These are phyloP conservation scores for Hapsidospora chrysogenum DNA, from an alignment of 495 filamentous ascomycete species.

Conservation along the genomic window DNA sequence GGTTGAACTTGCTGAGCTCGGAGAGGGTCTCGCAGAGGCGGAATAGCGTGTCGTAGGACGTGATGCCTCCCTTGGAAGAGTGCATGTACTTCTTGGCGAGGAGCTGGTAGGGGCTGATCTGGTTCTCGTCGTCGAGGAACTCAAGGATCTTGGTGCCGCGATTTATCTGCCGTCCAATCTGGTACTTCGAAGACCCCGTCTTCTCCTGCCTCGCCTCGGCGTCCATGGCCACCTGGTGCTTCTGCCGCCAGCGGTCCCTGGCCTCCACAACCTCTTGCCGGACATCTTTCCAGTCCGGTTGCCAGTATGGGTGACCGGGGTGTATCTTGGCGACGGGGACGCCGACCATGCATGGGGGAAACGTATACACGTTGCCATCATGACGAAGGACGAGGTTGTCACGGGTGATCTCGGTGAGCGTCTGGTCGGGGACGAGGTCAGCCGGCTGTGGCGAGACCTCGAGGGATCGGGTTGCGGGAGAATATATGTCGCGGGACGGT, in stretches of 20 bases:
- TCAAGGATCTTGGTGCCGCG: constrained; percentile 23
- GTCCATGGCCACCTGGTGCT: constrained; percentile 12
- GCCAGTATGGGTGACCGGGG: constrained; percentile 26
- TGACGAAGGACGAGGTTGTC: constrained; percentile 17
- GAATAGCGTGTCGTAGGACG: constrained; percentile 30
- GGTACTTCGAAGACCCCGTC: constrained; percentile 10
- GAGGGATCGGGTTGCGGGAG: neutral
- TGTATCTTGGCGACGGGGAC: constrained; percentile 27
- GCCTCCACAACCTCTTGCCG: constrained; percentile 13
- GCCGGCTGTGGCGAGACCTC: neutral
- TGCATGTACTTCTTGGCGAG: constrained; percentile 23
- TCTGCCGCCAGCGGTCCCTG: constrained; percentile 19
- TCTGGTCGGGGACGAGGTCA: neutral
- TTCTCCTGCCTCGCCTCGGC: constrained; percentile 4
- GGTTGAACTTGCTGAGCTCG: constrained; percentile 26
- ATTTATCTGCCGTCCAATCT: constrained; percentile 30
- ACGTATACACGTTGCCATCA: constrained; percentile 19
- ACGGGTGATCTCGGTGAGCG: constrained; percentile 19
- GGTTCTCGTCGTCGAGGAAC: constrained; percentile 19
- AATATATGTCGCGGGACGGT: neutral
- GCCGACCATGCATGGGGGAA: constrained; percentile 22
- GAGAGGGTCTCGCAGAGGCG: constrained; percentile 26
- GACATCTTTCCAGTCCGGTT: constrained; percentile 21
- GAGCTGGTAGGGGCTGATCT: constrained; percentile 32
- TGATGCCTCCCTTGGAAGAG: constrained; percentile 12